Percentiles rank a stretch among this genome's conserved stretches.
These are phyloP conservation scores for Jackrogersella multiformis DNA, from an alignment of 495 filamentous ascomycete genomes.

Conservation along the genomic window DNA sequence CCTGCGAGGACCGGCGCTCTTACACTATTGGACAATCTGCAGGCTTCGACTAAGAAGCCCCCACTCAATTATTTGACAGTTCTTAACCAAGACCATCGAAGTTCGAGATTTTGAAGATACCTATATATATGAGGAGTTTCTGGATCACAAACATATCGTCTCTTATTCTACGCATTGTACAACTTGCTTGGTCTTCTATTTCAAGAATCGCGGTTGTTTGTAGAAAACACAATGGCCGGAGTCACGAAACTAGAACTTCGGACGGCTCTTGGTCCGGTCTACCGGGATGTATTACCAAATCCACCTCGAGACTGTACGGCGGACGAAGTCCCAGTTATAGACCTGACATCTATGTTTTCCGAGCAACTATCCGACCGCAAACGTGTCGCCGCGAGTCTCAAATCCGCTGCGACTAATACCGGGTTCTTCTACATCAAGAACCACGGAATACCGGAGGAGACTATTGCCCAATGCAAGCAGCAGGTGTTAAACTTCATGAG, in stretches of 20 bases:
- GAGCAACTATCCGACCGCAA: conserved; percentile 50
- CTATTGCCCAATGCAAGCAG: conserved; percentile 55
- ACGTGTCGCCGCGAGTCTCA: conserved; percentile 52
- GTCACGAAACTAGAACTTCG: conserved; percentile 53
- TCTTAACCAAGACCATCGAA: not conserved
- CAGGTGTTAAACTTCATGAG: conserved; percentile 59
- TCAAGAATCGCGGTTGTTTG: not conserved
- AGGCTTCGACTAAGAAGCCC: conserved; percentile 10
- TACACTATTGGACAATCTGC: conserved; percentile 17
- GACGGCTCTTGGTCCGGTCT: conserved; percentile 53
- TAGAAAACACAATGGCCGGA: conserved; percentile 22
- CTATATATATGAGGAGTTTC: conserved; percentile 3
- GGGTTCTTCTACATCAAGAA: conserved; percentile 67
- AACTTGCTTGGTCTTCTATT: not conserved
- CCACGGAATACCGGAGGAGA: conserved; percentile 59
- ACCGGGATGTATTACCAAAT: conserved; percentile 49
- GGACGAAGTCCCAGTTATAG: conserved; percentile 68
- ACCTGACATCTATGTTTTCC: conserved; percentile 55
- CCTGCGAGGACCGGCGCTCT: conserved; percentile 3
- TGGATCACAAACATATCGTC: not conserved
- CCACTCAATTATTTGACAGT: conserved; percentile 26
- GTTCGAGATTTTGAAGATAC: conserved; percentile 1
- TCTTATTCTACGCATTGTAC: not conserved
- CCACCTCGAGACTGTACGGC: conserved; percentile 51
- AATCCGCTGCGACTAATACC: conserved; percentile 55